These are phyloP conservation scores for Rhizomucor miehei DNA, from an alignment of 371 early-diverging fungal genomes.

Conservation along the genomic window DNA sequence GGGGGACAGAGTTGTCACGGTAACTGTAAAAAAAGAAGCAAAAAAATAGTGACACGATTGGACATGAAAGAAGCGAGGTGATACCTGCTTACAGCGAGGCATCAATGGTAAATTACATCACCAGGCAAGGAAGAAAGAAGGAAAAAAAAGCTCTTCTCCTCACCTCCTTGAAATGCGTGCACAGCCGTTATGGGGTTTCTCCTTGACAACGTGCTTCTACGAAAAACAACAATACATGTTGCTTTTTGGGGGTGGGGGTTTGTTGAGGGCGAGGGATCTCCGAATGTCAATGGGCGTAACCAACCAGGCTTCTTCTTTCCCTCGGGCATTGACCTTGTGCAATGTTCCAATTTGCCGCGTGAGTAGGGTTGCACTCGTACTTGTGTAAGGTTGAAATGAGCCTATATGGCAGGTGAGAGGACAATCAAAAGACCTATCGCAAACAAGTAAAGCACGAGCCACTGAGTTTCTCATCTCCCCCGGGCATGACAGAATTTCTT, in stretches of 20 bases:
- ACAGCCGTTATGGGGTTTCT: neutral
- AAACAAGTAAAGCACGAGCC: slow-evolving; percentile 1
- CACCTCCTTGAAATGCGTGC: neutral
- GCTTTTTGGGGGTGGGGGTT: neutral
- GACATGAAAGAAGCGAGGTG: no score
- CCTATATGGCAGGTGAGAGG: neutral
- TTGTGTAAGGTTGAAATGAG: neutral
- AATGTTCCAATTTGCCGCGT: neutral
- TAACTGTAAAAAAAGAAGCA: no score
- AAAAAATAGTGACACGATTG: no score
- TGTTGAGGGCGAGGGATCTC: neutral
- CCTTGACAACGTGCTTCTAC: neutral
- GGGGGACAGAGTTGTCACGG: no score
- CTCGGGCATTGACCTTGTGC: neutral
- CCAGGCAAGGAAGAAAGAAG: no score
- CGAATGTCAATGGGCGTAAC: neutral
- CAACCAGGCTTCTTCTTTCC: no score
- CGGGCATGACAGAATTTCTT: neutral
- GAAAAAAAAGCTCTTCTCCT: neutral
- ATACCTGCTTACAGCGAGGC: no score
- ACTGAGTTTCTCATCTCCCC: neutral
- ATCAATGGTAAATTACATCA: no score
- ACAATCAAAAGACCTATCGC: neutral
- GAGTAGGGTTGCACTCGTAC: neutral
- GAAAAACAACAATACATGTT: neutral